phyloP scores from a whole-genome alignment of 192 early-diverging fungal genomes.

The Jimgerdemannia flammicorona region DNA sequence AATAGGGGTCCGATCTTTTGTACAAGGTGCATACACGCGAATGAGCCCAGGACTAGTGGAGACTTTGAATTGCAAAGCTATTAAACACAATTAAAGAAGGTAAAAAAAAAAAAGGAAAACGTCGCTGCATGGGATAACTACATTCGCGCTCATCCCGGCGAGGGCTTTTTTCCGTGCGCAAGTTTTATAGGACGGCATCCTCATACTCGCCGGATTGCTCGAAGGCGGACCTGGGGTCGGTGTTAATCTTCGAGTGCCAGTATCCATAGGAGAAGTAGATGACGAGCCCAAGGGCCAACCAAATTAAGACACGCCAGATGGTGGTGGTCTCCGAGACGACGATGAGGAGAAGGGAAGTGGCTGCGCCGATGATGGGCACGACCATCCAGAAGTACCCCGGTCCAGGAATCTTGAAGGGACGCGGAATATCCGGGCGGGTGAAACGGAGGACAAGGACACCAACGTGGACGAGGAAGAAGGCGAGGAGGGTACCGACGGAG shows the following conservation, averaged over 20 bases:
- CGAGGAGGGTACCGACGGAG: slow-evolving; percentile 79
- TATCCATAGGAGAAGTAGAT: slow-evolving; percentile 70
- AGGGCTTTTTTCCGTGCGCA: too few species aligned
- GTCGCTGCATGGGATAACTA: too few species aligned
- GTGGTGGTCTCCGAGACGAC: slow-evolving; percentile 60
- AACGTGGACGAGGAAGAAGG: slow-evolving; percentile 81
- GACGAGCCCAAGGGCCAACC: slow-evolving; percentile 61
- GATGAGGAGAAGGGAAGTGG: slow-evolving; percentile 59
- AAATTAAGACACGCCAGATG: slow-evolving; percentile 67
- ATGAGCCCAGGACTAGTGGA: too few species aligned
- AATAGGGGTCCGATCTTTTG: too few species aligned
- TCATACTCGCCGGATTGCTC: too few species aligned
- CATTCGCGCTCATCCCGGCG: too few species aligned
- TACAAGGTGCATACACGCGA: too few species aligned
- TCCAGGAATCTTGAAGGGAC: slow-evolving; percentile 74
- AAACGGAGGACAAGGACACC: slow-evolving; percentile 73
- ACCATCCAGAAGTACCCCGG: slow-evolving; percentile 37
- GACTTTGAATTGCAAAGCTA: slow-evolving; percentile 8
- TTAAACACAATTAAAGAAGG: too few species aligned
- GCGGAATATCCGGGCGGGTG: slow-evolving; percentile 62
- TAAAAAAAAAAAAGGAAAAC: too few species aligned
- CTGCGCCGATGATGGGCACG: slow-evolving; percentile 61
- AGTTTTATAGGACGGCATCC: too few species aligned
- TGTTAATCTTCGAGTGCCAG: slow-evolving; percentile 60
- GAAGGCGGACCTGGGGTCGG: slow-evolving; percentile 20